Base-by-base conservation (phyloP, 805 yeast species). In the Komagataella ulmi region DNA sequence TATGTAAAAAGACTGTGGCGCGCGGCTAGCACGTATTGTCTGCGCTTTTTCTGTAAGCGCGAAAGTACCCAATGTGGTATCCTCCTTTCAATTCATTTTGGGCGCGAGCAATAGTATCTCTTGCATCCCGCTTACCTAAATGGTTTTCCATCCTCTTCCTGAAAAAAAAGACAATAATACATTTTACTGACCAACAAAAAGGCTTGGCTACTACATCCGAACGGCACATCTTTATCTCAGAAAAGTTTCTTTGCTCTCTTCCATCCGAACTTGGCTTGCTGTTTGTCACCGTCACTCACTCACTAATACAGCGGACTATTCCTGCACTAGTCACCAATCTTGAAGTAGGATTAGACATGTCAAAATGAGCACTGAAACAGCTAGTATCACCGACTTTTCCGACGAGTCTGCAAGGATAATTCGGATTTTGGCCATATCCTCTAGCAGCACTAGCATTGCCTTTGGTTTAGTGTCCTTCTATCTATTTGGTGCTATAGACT, bases 381-480 rank as follows among this genome's bases (percentile, higher is more conserved):
- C 40, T 10, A 6, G 14, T 14, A 30, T 30, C 14, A 30, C 14
- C 12, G 40, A 30, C 40, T 30, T 30, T 14, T 8, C 40, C 40
- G 40, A 30, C 40, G 40, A 30, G 14, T 30, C 40, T 10, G 21
- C 23, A n/a, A 18, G 47, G 18, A 21, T 43, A 14, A 55, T 64
- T 45, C 66, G 79, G 51, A 64, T 70, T 40, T 57, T 74, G 19
- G 73, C 82, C 1, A 73, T 81, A 6, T 59, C 75, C 0, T 66
- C 84, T 0, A 71, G 83, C 1, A 64, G 75, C 6, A 53, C 68
- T 3, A 79, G 85, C 17, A 65, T 82, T 1, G 49, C 72, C 2
- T 64, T 74, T 46, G 85, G 90, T n/a, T 57, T 83, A 3, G 56
- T 72, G 0, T 81, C 86, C 6, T 69, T 86, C 53, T 87, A 83